Conservation (phyloP, 129 eudicot genomes). For the Smallanthus sonchifolius region DNA sequence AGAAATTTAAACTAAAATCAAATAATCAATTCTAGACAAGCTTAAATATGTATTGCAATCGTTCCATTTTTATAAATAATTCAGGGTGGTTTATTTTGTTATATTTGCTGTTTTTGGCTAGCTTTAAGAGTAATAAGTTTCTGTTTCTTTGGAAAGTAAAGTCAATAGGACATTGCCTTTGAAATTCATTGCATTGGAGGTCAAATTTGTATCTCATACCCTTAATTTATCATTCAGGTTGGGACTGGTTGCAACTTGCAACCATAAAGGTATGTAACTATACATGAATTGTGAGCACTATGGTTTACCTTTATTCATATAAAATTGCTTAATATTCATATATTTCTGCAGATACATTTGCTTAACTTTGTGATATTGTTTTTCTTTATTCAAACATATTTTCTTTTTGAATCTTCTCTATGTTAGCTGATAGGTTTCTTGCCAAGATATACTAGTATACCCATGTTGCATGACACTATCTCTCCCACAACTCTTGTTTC, state of each 20-base stretch:
- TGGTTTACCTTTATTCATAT: background rate
- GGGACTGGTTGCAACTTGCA: slow-evolving; percentile 72
- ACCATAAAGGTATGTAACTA: slow-evolving; percentile 51
- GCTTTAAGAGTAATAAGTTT: background rate
- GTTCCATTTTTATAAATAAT: too few species aligned
- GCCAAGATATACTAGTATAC: background rate
- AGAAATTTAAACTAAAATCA: too few species aligned
- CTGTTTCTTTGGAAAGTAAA: background rate
- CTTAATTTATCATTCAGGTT: slow-evolving; percentile 42
- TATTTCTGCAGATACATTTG: background rate
- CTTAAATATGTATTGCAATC: too few species aligned
- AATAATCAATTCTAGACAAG: too few species aligned
- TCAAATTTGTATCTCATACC: slow-evolving; percentile 1
- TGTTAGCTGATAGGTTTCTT: background rate
- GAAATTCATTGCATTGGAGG: background rate
- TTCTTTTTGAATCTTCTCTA: background rate
- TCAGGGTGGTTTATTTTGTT: too few species aligned
- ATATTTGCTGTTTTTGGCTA: background rate
- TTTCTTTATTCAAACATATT: background rate
- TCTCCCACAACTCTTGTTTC: too few species aligned
- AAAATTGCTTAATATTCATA: background rate
- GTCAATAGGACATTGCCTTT: background rate
- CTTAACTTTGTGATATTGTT: background rate
- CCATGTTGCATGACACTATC: too few species aligned
- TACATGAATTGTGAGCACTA: background rate